Base-by-base conservation (phyloP, 441 rosid species). In the Populus hybrid region DNA sequence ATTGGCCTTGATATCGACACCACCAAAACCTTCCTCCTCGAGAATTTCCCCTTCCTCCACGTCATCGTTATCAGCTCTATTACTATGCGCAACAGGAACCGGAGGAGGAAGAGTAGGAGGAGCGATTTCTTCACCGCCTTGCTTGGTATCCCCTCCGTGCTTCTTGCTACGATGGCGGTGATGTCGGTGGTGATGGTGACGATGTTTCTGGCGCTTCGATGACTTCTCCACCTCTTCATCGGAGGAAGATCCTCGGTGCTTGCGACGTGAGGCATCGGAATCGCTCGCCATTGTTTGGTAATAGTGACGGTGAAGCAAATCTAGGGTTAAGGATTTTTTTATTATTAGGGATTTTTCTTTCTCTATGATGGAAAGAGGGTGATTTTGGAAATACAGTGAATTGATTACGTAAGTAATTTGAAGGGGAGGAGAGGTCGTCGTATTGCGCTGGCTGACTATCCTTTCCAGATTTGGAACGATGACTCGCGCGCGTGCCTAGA, bases 41-140 rank as follows among this genome's bases (percentile, higher is more conserved):
- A 93, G 89, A 89, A 96, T 96, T 88, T 94, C 99, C 59, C 99
- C 99, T 81, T 96, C 99, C 87, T 96, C 99, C 72, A 96, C 84
- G 69, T 94, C 98, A 30, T 30, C 32, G 32, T 30, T 30, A 69
- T 94, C 91, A 74, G 73, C 66, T 32, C 75, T 73, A 32, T 73
- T 66, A 63, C 64, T 42, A 67, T 67, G 28, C 59, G 65, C 61
- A 38, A 74, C 69, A 69, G 81, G 67, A 76, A 72, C 72, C 26
- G 77, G 73, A 36, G 78, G 63, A 67, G 84, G 75, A 67, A 81
- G 73, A 81, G 81, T 73, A 57, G 36, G 16, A 35, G 67, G 77
- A 54, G 74, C 76, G 1, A 24, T 28, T 67, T 86, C 91, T 11
- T 81, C 86, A 34, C 34, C 85, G 6, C 63, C 80, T 34, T 70